Percentiles rank a stretch among this genome's conserved stretches.
Conservation (phyloP, 2,329 filamentous ascomycete genomes). For the Lasiodiplodia theobromae region DNA sequence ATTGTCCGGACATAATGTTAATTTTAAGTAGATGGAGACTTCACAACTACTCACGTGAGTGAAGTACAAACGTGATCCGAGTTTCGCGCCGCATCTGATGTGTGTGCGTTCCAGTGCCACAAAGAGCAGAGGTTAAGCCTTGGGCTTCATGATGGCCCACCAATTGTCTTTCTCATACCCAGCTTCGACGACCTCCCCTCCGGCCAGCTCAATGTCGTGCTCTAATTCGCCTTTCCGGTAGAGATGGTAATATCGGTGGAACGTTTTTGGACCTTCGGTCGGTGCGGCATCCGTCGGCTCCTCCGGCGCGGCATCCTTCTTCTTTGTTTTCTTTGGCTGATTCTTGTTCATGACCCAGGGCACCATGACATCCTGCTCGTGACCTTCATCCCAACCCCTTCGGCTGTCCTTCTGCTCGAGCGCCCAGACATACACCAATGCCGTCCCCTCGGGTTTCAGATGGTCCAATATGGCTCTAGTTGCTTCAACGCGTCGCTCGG, state of each 20-base stretch:
- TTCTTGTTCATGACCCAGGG: constrained; percentile 78
- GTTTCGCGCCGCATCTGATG: neutral
- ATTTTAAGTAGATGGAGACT: neutral
- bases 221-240: constrained; percentile 89
- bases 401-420: constrained; percentile 88
- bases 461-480: constrained; percentile 74
- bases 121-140: neutral
- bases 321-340: constrained; percentile 38
- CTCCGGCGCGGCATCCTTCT: constrained; percentile 36
- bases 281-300: constrained; percentile 34
- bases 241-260: constrained; percentile 92
- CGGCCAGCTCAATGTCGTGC: constrained; percentile 74
- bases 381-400: constrained; percentile 84
- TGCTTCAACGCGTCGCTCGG: constrained; percentile 73
- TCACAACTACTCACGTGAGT: neutral
- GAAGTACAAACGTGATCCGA: neutral
- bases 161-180: constrained; percentile 99
- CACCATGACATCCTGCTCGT: constrained; percentile 90
- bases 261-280: constrained; percentile 59
- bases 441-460: constrained; percentile 55
- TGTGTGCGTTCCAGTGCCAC: neutral
- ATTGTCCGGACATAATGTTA: neutral
- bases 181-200: constrained; percentile 76
- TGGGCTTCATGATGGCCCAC: constrained; percentile 75
- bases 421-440: constrained; percentile 92